A percentile compares a stretch with the other conserved stretches of the same genome.
Evolutionary conservation across 768 basidiomycete genomes (phyloP).

Genomic region (Lentinula sp.): DNA sequence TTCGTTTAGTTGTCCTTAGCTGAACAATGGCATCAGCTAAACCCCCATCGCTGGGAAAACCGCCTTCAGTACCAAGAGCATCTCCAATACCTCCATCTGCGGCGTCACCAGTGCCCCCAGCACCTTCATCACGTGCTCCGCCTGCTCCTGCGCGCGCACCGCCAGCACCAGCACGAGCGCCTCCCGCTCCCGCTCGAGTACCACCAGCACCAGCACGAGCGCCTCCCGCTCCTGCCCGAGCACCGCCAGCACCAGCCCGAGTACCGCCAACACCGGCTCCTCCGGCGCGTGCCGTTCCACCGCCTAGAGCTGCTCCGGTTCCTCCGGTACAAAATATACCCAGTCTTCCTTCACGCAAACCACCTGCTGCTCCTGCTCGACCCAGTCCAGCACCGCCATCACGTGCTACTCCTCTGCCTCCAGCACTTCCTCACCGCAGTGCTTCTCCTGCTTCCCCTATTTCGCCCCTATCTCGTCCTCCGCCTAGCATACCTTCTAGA

Average conservation of each 20-base stretch:
- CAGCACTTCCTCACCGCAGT: conserved; percentile 21
- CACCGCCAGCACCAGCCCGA: conserved; percentile 26
- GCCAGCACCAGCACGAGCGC: conserved; percentile 24
- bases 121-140: conserved; percentile 21
- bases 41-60: conserved; percentile 57
- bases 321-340: conserved; percentile 13
- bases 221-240: conserved; percentile 21
- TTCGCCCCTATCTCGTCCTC: conserved; percentile 17
- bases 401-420: conserved; percentile 18
- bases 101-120: conserved; percentile 21
- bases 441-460: conserved; percentile 17
- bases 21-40: conserved; percentile 35
- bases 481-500: conserved; percentile 26
- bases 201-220: conserved; percentile 20
- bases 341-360: conserved; percentile 8
- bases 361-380: conserved; percentile 18
- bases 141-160: conserved; percentile 22
- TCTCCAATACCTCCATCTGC: conserved; percentile 28
- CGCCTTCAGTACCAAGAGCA: conserved; percentile 58
- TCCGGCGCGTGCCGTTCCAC: conserved; percentile 22
- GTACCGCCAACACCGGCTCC: conserved; percentile 19
- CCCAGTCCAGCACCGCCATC: conserved; percentile 14
- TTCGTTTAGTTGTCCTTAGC: conserved; percentile 7
- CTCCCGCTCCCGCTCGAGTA: conserved; percentile 19
- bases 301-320: conserved; percentile 26